A percentile compares a stretch with the other conserved stretches of the same genome.
These are phyloP conservation scores for Daldinia childiae DNA, from an alignment of 495 filamentous ascomycete species.

Conservation along the genomic window DNA sequence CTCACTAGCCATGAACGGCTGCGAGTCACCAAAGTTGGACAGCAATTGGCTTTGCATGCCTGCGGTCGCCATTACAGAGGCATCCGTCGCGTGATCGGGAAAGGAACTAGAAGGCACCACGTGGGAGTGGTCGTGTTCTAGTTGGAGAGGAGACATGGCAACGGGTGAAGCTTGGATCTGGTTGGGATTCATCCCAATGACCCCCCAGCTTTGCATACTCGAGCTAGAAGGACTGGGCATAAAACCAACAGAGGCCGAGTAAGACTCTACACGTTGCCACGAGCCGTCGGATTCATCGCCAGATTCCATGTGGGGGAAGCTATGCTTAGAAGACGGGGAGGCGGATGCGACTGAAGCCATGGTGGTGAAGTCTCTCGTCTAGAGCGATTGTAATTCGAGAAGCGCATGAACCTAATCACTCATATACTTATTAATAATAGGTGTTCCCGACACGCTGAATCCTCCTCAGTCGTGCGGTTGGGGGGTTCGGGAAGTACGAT, in stretches of 20 bases:
- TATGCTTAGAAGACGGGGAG: constrained; percentile 40
- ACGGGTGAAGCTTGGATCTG: constrained; percentile 39
- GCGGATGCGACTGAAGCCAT: constrained; percentile 44
- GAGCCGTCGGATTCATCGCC: constrained; percentile 44
- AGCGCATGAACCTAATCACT: constrained; percentile 18
- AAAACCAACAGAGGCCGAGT: constrained; percentile 47
- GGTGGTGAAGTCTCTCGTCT: constrained; percentile 15
- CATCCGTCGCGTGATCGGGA: constrained; percentile 34
- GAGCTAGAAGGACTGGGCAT: constrained; percentile 55
- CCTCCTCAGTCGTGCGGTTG: constrained; percentile 9
- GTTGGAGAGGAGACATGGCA: constrained; percentile 42
- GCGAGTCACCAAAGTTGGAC: constrained; percentile 41
- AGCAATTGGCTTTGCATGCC: constrained; percentile 39
- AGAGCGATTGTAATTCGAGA: not conserved
- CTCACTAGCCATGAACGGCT: constrained; percentile 32
- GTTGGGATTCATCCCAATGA: constrained; percentile 47
- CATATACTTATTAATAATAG: constrained; percentile 38
- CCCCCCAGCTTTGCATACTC: constrained; percentile 54
- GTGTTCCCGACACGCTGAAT: not conserved
- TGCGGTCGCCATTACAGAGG: constrained; percentile 25
- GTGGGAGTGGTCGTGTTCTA: constrained; percentile 30
- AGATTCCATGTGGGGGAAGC: constrained; percentile 41
- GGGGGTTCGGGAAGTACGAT: constrained; percentile 12
- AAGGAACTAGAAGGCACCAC: constrained; percentile 37
- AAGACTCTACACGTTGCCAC: constrained; percentile 45